Evolutionary conservation across 257 asterid genomes (phyloP).

Genomic region (Solanum chilense): DNA sequence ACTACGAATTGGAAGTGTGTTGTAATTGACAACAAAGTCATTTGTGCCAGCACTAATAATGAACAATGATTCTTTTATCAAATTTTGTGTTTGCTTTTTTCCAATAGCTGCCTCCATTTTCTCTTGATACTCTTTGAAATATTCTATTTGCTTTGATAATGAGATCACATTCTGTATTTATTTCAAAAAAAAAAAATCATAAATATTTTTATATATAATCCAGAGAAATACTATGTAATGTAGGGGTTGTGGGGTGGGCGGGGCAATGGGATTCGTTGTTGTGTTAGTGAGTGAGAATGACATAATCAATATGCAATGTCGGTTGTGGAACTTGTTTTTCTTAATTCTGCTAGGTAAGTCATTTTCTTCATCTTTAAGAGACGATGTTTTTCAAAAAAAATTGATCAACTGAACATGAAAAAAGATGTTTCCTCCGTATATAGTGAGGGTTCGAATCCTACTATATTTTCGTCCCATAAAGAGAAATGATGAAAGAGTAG

Average conservation of each 20-base stretch:
- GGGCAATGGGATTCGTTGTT: not conserved
- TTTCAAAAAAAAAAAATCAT: not conserved
- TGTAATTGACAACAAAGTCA: slow-evolving; percentile 58
- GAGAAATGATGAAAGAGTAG: too few relatives aligned
- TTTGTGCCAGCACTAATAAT: slow-evolving; percentile 75
- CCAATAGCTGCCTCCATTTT: slow-evolving; percentile 36
- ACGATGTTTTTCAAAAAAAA: not conserved
- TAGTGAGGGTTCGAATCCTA: not conserved
- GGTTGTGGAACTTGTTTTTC: not conserved
- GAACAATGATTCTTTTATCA: slow-evolving; percentile 35
- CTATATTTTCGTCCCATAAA: not conserved
- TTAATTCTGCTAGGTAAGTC: too few relatives aligned
- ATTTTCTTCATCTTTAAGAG: not conserved
- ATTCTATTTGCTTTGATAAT: slow-evolving; percentile 29
- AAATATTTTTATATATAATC: not conserved
- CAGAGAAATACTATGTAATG: not conserved
- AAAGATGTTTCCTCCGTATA: not conserved
- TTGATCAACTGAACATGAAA: not conserved
- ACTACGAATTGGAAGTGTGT: slow-evolving; percentile 46
- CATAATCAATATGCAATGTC: not conserved
- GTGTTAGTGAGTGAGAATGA: not conserved
- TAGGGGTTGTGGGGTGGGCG: not conserved
- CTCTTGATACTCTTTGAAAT: slow-evolving; percentile 36
- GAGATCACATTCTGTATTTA: slow-evolving; percentile 47
- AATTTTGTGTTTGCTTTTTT: slow-evolving; percentile 22